These are phyloP conservation scores for Grifola frondosa DNA, from an alignment of 1,284 basidiomycete species.

Conservation along the genomic window DNA sequence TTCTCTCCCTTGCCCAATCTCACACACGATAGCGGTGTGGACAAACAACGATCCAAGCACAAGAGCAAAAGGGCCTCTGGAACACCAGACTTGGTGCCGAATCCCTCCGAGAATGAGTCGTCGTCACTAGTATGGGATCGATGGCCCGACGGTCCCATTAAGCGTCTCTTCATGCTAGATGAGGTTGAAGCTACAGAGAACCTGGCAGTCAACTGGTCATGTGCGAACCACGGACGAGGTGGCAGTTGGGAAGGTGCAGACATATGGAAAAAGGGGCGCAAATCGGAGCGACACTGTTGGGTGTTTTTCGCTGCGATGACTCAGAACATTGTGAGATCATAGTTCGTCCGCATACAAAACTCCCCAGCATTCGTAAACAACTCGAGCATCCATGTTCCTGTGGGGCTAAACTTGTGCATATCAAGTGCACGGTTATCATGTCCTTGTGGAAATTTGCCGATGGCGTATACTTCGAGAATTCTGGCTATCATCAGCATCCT, in stretches of 20 bases:
- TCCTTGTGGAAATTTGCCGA: neutral
- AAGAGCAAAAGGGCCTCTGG: too few species aligned
- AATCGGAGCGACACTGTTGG: neutral
- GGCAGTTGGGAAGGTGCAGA: too few species aligned
- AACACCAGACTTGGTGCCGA: too few species aligned
- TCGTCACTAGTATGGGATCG: constrained; percentile 1
- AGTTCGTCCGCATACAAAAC: too few species aligned
- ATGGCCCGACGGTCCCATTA: neutral
- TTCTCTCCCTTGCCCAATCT: too few species aligned
- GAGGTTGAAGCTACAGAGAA: too few species aligned
- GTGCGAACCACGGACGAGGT: too few species aligned
- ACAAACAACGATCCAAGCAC: too few species aligned
- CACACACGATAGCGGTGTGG: too few species aligned
- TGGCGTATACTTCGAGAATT: neutral
- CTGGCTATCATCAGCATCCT: constrained; percentile 3
- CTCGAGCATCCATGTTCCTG: neutral
- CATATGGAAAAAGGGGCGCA: neutral
- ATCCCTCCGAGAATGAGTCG: too few species aligned
- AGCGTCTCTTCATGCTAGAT: neutral
- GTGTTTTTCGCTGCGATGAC: neutral
- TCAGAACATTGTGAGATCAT: neutral
- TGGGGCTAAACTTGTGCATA: neutral
- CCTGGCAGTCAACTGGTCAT: too few species aligned
- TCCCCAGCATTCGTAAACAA: neutral
- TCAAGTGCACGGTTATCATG: neutral